Evolutionary conservation across 208 protist genomes (phyloP).

Genomic region (Acanthamoeba triangularis): DNA sequence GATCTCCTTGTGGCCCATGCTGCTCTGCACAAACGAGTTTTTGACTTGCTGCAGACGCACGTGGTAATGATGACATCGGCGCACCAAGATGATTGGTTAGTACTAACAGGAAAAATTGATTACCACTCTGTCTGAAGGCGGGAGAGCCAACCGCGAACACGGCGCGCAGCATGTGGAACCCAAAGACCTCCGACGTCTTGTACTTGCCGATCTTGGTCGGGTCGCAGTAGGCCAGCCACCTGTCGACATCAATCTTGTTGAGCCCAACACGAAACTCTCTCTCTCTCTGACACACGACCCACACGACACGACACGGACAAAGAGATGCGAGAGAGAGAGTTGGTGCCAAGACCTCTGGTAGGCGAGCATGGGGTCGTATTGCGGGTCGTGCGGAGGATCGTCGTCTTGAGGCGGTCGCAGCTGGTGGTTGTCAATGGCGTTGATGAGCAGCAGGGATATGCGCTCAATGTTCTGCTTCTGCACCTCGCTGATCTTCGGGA

Average conservation of each 20-base stretch:
- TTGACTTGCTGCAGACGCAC: slow-evolving; percentile 4
- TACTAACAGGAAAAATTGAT: too few species aligned
- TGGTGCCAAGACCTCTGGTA: background rate
- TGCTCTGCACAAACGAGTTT: background rate
- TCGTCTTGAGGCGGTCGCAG: background rate
- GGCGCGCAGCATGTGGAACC: slow-evolving; percentile 45
- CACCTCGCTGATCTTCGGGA: slow-evolving; percentile 46
- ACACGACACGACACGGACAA: too few species aligned
- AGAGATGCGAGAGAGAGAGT: background rate
- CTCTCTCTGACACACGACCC: background rate
- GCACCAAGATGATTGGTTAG: background rate
- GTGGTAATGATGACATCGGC: too few species aligned
- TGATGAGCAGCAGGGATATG: slow-evolving; percentile 36
- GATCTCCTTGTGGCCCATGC: slow-evolving; percentile 8
- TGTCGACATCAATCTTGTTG: background rate
- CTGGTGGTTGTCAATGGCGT: slow-evolving; percentile 32
- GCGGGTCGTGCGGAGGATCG: background rate
- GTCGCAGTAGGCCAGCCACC: slow-evolving; percentile 33
- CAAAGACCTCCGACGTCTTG: slow-evolving; percentile 55
- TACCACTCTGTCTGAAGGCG: too few species aligned
- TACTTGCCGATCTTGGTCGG: background rate
- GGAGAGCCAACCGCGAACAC: background rate
- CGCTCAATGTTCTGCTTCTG: slow-evolving; percentile 47
- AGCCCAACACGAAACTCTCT: too few species aligned
- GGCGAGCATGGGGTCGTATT: background rate